phyloP scores from a whole-genome alignment of 2,329 filamentous ascomycete species.

The Cadophora sp. region DNA sequence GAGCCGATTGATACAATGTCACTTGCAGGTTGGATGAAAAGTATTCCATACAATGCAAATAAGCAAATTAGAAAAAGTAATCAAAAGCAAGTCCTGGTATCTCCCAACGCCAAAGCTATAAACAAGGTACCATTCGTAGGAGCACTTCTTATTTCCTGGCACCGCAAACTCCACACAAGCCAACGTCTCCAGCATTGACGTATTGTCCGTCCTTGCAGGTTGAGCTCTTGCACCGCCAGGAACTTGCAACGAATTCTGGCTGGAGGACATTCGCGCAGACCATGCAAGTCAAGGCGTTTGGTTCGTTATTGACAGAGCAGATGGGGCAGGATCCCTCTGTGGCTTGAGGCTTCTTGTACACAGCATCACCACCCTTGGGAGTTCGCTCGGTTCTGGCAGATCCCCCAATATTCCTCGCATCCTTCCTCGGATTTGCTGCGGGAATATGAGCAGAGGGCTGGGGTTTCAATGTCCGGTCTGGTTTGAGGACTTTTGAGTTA shows the following conservation, averaged over 20 bases:
- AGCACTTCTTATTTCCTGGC: conserved; percentile 36
- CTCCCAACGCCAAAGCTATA: background rate
- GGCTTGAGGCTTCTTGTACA: background rate
- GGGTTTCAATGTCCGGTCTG: background rate
- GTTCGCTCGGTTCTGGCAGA: background rate
- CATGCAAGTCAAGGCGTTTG: conserved; percentile 62
- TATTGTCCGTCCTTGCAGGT: conserved; percentile 65
- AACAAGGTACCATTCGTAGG: conserved; percentile 1
- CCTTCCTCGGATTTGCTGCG: background rate
- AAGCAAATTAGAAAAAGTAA: background rate
- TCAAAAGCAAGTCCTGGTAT: conserved; percentile 1
- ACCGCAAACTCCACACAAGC: conserved; percentile 74
- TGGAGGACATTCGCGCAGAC: conserved; percentile 76
- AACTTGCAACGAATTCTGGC: conserved; percentile 55
- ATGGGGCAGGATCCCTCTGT: conserved; percentile 57
- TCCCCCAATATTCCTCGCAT: background rate
- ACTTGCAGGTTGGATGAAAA: background rate
- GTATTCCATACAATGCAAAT: background rate
- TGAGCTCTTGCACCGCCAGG: conserved; percentile 69
- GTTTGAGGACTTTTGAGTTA: background rate
- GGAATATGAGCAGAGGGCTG: background rate
- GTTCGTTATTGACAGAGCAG: conserved; percentile 72
- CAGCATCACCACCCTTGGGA: background rate
- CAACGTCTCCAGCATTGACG: conserved; percentile 72
- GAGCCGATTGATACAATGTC: background rate